Percentiles rank a stretch among this genome's conserved stretches.
These are phyloP conservation scores for Phlebiopsis flavidoalba DNA, from an alignment of 768 basidiomycete genomes.

Conservation along the genomic window DNA sequence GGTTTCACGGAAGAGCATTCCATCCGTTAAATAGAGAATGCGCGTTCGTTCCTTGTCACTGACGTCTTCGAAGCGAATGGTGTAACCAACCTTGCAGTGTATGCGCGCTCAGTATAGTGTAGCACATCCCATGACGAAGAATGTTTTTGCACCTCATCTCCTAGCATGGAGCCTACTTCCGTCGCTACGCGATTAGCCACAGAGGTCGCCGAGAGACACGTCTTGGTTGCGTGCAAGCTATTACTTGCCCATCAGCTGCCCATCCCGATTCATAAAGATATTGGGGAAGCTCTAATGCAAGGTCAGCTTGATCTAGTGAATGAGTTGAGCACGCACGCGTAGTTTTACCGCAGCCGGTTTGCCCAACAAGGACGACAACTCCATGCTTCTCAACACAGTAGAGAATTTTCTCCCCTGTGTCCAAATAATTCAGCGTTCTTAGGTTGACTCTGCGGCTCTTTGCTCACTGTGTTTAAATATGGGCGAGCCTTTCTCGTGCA, in stretches of 20 bases:
- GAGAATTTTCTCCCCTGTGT: constrained; percentile 68
- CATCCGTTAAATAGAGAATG: constrained; percentile 96
- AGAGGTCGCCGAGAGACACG: constrained; percentile 95
- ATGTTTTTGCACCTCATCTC: constrained; percentile 63
- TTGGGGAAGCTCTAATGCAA: constrained; percentile 79
- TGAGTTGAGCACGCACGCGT: constrained; percentile 61
- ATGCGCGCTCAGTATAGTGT: neutral
- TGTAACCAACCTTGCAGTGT: constrained; percentile 80
- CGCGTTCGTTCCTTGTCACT: constrained; percentile 79
- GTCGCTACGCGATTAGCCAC: constrained; percentile 87
- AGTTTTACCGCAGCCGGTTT: constrained; percentile 97
- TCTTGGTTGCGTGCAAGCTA: constrained; percentile 91
- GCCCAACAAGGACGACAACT: constrained; percentile 85
- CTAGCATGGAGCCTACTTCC: constrained; percentile 86
- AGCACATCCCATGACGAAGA: too few species aligned
- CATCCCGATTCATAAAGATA: constrained; percentile 93
- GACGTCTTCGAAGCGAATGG: constrained; percentile 94
- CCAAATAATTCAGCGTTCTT: neutral
- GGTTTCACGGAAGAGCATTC: constrained; percentile 94
- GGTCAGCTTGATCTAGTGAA: constrained; percentile 9
- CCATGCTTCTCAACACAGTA: constrained; percentile 82
- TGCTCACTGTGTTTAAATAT: constrained; percentile 83
- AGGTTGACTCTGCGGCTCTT: neutral
- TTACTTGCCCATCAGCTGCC: constrained; percentile 75
- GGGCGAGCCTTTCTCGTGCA: constrained; percentile 78